Evolutionary conservation across 345 rosid genomes (phyloP), one percentile per base, ranked within the genome.

Genomic region (Sonneratia caseolaris): DNA sequence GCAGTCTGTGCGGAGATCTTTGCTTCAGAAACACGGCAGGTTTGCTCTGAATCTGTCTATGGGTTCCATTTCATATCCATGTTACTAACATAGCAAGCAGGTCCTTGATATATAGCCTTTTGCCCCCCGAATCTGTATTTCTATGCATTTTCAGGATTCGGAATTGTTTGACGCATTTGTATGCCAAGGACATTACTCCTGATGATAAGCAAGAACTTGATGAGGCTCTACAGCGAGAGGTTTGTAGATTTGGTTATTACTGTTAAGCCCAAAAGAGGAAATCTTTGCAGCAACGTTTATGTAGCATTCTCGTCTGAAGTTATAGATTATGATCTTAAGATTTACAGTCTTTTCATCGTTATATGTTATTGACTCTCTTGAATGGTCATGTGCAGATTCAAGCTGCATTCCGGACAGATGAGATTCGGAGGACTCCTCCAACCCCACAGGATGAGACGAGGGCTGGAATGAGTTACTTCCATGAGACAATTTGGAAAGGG

Each of bases 201-300:
- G 96, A 94, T 80, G 99, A 94, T 78, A 90, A 92, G 77, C 97
- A 90, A 81, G 99, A 94, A 84, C 97, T 94, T 37, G 99, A 94
- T 71, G 99, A 94, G 87, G 97, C 99, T 66, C 82, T 94, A n/a
- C 97, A 91, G 68, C 79, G 99, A 76, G 99, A 92, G 97, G 97
- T 94, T 27, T 27, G 32, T 27, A 27, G 32, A 27, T 77, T 55
- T 65, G 24, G 49, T 14, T 14, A 45, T 45, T 45, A 10, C 49
- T 14, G 0, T 69, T 74, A 42, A 66, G 40, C 9, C 70, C 40
- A 24, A 7, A 45, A 43, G 32, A 27, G 32, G 32, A 27, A 1
- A 45, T 45, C 49, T 43, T 7, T 6, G 49, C 2, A 45, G 49
- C 49, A 45, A 45, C 13, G 9, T 6, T 45, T 45, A 45, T 45